These are phyloP conservation scores for Onygenales sp. DNA, from an alignment of 2,329 filamentous ascomycete species.

Conservation along the genomic window DNA sequence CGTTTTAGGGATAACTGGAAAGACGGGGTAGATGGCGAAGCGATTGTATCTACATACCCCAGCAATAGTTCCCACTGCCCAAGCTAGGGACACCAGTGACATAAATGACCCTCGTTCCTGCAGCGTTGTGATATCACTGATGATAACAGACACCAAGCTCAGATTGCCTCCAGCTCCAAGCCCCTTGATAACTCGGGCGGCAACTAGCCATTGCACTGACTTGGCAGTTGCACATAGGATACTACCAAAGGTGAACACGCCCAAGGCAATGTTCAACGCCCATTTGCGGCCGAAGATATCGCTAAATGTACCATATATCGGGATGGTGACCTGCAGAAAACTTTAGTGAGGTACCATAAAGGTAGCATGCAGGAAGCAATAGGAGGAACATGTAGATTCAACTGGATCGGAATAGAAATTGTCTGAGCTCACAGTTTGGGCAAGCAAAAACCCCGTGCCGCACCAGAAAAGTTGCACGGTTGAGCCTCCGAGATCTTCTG, in stretches of 20 bases:
- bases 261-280: conserved; percentile 20
- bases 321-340: not conserved
- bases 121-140: conserved; percentile 42
- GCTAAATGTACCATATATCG: conserved; percentile 5
- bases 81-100: conserved; percentile 34
- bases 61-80: conserved; percentile 33
- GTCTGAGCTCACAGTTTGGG: not conserved
- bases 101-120: conserved; percentile 36
- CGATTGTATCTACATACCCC: not conserved
- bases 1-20: conserved; percentile 10
- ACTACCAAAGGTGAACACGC: conserved; percentile 34
- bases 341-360: not conserved
- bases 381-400: not conserved
- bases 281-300: conserved; percentile 9
- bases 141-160: conserved; percentile 39
- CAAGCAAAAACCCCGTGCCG: conserved; percentile 1
- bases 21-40: conserved; percentile 1
- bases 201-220: conserved; percentile 36
- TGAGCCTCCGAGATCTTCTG: not conserved
- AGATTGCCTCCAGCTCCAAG: conserved; percentile 40
- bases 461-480: conserved; percentile 3
- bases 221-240: conserved; percentile 33
- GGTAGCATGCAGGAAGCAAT: not conserved
- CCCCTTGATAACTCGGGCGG: conserved; percentile 41
- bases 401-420: no score